A percentile compares a stretch with the other conserved stretches of the same genome.
Conservation (phyloP, 2,329 filamentous ascomycete species). For the Ophidiomyces ophidiicola region DNA sequence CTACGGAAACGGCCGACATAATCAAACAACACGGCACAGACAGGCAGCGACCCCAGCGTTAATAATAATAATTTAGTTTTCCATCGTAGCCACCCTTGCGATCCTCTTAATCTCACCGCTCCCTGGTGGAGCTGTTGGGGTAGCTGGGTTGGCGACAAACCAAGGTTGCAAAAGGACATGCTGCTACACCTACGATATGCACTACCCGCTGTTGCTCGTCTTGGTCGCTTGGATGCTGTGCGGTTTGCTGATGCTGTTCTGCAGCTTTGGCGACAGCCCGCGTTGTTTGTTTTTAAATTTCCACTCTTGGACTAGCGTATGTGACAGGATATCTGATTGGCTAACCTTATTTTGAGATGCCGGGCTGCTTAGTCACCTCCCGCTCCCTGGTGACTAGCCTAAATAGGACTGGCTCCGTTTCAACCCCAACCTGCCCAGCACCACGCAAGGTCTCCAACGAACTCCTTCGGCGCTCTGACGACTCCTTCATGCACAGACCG, state of each 20-base stretch:
- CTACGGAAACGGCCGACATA: too few species aligned
- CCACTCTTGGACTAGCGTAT: slow-evolving; percentile 3
- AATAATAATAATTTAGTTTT: too few species aligned
- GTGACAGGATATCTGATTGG: neutral
- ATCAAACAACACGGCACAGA: too few species aligned
- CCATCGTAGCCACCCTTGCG: too few species aligned
- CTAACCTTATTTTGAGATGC: too few species aligned
- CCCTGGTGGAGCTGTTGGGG: too few species aligned
- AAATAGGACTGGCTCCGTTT: neutral
- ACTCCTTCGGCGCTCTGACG: neutral
- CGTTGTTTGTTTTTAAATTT: slow-evolving; percentile 15
- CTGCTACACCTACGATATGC: too few species aligned
- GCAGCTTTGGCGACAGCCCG: neutral
- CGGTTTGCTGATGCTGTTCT: neutral
- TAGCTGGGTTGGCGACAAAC: too few species aligned
- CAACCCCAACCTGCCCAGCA: neutral
- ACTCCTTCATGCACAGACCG: neutral
- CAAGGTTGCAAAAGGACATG: too few species aligned
- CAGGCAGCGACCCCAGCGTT: too few species aligned
- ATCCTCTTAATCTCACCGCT: too few species aligned
- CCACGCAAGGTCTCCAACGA: neutral
- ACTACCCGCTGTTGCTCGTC: too few species aligned
- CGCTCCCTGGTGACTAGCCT: neutral
- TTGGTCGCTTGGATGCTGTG: neutral
- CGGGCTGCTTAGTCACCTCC: neutral